Base-by-base conservation (phyloP, 108 stramenopile species). In the Cyclostephanos tholiformis region DNA sequence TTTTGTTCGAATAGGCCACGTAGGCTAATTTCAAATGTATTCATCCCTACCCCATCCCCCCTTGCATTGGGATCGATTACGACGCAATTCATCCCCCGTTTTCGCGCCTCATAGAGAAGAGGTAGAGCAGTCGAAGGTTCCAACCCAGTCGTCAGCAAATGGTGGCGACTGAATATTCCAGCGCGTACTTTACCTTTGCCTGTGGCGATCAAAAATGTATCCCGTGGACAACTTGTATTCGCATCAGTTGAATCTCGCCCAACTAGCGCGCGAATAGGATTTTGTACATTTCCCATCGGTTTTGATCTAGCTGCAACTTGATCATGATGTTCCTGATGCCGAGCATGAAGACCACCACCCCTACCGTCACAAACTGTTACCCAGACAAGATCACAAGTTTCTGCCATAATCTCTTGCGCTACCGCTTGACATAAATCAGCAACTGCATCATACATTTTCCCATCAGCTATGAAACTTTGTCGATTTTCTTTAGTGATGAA, bases 161-260 rank as follows among this genome's bases (percentile, higher is more conserved):
- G 91, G 35, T 82, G 74, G 19, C 91, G 82, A 25, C 85, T 86
- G 65, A 90, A 92, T 29, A 92, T 86, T 2, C 91, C 91, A 10
- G 91, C 88, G 10, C 85, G 74, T 4, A 92, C 91, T 49, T 88
- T 88, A n/a, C 91, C 91, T 55, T 87, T 87, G 4, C 91, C 91
- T 16, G 91, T 92, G 0, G 82, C 76, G 29, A 92, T 67, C 19
- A 92, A 55, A 7, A 92, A 55, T 4, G 87, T 63, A 12, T 75
- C 58, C 38, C 81, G 74, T 16, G 74, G n/a, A 32, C 69, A 39
- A 46, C 79, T 63, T 12, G 61, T 69, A 19, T 25, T 32, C 19
- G 19, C 16, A 75, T 26, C 12, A 59, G 35, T 70, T 29, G 72
- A 38, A 14, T 72, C 27, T 62, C 41, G 64, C 41, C 80, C 81